Evolutionary conservation across 192 early-diverging fungal genomes (phyloP), one percentile per base, ranked within the genome.

Genomic region (Coemansia sp.): DNA sequence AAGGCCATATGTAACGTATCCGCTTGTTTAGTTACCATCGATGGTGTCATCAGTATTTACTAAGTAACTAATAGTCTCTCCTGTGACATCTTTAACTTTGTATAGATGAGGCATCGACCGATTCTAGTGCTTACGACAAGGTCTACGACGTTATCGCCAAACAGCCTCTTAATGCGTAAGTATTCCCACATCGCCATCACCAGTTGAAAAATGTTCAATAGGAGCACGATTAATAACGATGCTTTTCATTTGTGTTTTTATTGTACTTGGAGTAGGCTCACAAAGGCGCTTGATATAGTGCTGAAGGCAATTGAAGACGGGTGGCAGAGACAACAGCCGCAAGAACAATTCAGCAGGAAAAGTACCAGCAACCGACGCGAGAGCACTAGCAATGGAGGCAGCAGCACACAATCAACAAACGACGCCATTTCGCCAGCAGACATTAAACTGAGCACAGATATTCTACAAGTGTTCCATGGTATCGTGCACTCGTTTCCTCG

Each of bases 401-500:
- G 39, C 37, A 66, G 32, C 36, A 21, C 38, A 2, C 41, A 58
- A n/a, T 61, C 61, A 48, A 29, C 32, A 4, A 21, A 50, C 44
- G 23, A 41, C 7, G 25, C 15, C 31, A 15, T 31, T 6, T 58
- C 55, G 3, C 15, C 72, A 6, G 27, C 23, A 8, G 63, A 72
- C 32, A 57, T 61, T 12, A 36, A 51, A 31, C 57, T 27, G 27
- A 29, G 44, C 6, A 70, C 74, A 2, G 72, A 60, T 44, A 11
- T 79, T 3, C 62, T 74, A 12, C 37, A 59, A 34, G 63, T 70
- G 32, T 50, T 79, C 27, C 65, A 74, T 42, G 68, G 62, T 1
- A 57, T 79, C 4, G 73, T 74, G 21, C 31, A 62, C 23, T 62
- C 77, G 23, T 72, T 64, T 51, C 77, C 77, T 4, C 29, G n/a